Percentiles rank a stretch among this genome's conserved stretches.
Conservation (phyloP, 2,329 filamentous ascomycete genomes). For the Sphaceloma murrayae region DNA sequence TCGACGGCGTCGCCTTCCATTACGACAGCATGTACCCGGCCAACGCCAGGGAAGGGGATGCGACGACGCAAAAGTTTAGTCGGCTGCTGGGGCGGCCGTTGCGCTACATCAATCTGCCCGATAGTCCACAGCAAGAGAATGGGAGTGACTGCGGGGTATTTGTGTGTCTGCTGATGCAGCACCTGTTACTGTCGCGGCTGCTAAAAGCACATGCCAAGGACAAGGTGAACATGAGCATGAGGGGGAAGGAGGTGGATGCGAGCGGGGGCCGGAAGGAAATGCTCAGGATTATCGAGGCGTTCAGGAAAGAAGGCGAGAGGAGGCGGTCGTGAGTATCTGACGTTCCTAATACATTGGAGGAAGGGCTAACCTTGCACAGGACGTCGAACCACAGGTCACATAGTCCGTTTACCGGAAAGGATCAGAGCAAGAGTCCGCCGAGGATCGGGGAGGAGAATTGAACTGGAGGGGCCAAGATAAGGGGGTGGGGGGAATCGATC, state of each 20-base stretch:
- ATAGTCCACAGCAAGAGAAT: constrained; percentile 86
- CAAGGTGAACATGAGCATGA: constrained; percentile 92
- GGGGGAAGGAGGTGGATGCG: constrained; percentile 73
- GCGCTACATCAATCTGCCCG: constrained; percentile 69
- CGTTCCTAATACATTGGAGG: background rate
- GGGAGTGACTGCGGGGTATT: constrained; percentile 91
- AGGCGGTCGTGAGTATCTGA: constrained; percentile 61
- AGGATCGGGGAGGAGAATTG: constrained; percentile 24
- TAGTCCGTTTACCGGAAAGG: constrained; percentile 22
- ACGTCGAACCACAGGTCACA: constrained; percentile 9
- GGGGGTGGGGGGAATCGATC: constrained; percentile 24
- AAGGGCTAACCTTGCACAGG: constrained; percentile 7
- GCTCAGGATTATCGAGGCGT: constrained; percentile 74
- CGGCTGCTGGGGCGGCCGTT: constrained; percentile 57
- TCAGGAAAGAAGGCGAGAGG: constrained; percentile 79
- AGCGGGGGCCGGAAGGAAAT: constrained; percentile 78
- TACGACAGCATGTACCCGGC: constrained; percentile 77
- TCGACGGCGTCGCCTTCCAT: constrained; percentile 89
- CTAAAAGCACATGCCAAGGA: constrained; percentile 68
- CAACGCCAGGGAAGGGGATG: constrained; percentile 65
- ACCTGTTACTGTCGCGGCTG: constrained; percentile 77
- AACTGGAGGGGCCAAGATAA: background rate
- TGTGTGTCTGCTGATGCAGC: constrained; percentile 89
- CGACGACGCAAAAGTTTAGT: constrained; percentile 59
- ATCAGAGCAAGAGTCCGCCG: constrained; percentile 21